A percentile compares a stretch with the other conserved stretches of the same genome.
Evolutionary conservation across 768 basidiomycete genomes (phyloP).

Genomic region (Candolleomyces eurysporus): DNA sequence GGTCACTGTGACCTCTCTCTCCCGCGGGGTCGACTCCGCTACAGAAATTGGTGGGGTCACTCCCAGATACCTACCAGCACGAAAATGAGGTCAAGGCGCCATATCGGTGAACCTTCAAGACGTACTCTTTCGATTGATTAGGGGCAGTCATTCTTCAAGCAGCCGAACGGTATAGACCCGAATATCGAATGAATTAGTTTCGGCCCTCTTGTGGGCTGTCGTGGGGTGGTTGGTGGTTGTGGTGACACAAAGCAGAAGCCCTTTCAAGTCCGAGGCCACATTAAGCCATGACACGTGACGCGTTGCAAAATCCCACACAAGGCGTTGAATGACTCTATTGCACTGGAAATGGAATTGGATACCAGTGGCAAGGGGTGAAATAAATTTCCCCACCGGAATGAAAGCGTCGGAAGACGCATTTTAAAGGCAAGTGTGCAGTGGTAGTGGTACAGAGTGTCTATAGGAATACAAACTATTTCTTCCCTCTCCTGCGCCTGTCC

Average conservation of each 20-base stretch:
- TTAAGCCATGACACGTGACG: background rate
- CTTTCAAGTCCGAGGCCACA: background rate
- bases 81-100: slow-evolving; percentile 5
- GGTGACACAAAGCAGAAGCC: background rate
- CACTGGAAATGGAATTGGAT: no score
- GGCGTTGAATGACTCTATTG: background rate
- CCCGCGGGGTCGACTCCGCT: slow-evolving; percentile 68
- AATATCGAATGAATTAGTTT: background rate
- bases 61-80: slow-evolving; percentile 58
- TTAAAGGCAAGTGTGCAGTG: no score
- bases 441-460: no score
- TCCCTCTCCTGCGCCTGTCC: slow-evolving; percentile 75
- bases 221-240: background rate
- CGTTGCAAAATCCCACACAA: background rate
- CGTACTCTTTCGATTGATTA: background rate
- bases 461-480: slow-evolving; percentile 34
- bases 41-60: slow-evolving; percentile 86
- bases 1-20: slow-evolving; percentile 79
- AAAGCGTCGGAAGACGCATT: no score
- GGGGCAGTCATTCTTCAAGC: background rate
- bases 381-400: no score
- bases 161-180: background rate
- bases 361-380: no score
- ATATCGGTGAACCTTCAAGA: background rate
- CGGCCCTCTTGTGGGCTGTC: background rate